Base-by-base conservation (phyloP, 2,329 filamentous ascomycete species). In the Aspergillus transmontanensis region DNA sequence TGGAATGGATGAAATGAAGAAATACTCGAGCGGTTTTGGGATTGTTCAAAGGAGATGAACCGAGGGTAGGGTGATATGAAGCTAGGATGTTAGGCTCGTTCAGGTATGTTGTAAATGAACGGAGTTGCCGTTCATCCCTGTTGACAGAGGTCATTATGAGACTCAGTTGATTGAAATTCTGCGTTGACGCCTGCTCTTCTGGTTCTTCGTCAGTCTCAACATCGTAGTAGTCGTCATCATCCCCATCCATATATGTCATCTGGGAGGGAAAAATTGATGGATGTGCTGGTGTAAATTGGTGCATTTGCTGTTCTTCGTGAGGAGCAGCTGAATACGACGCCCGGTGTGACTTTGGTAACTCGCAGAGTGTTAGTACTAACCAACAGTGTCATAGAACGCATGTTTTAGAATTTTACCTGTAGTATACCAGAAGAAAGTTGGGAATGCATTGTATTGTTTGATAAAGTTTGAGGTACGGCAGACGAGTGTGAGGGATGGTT, bases 1-100 rank as follows among this genome's bases (percentile, higher is more conserved):
- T 96, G 7, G 95, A 90, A 69, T 93, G 90, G 54, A 98, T 88
- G 75, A 97, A 98, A 77, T 98, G 93, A 76, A 90, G 90, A 75
- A 98, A 98, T 7, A 97, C 89, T 34, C 89, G 86, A 16, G 92
- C 90, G 12, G 92, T 94, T 66, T 90, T 89, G 3, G 88, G 86
- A 67, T 97, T 93, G 69, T 89, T 91, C 32, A 97, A 81, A 36
- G 95, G 94, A 45, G 89, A 90, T 36, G 86, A 87, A 26, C 84
- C 79, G 4, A 87, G 84, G 1, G 87, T 87, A 6, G 90, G 89
- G 46, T 84, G 83, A 69, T 94, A 93, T 2, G 85, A 87, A 16
- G 87, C 84, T 53, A 93, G 81, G 11, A 82, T 70, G 59, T 82
- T 81, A 1, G 79, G 76, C 60, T 83, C 80, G 41, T 81, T 80